A percentile compares a stretch with the other conserved stretches of the same genome.
These are phyloP conservation scores for Ustilago curta DNA, from an alignment of 1,284 basidiomycete genomes.

Conservation along the genomic window DNA sequence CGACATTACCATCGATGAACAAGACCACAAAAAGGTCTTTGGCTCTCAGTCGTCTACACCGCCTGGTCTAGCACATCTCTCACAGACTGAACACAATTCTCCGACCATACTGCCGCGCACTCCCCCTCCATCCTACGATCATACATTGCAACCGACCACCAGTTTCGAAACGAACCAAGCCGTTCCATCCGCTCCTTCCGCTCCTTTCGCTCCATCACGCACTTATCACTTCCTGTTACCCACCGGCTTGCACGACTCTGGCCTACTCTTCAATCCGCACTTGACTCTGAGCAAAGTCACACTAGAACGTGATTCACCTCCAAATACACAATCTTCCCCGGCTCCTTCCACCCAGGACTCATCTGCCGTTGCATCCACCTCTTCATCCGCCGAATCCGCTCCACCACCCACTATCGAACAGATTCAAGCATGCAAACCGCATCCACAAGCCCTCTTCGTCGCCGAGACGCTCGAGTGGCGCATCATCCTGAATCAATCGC, in stretches of 20 bases:
- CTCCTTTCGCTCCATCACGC: too few species aligned
- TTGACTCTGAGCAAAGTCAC: slow-evolving; percentile 20
- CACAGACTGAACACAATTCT: neutral
- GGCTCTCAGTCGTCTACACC: slow-evolving; percentile 18
- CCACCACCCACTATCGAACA: slow-evolving; percentile 13
- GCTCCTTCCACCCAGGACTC: neutral
- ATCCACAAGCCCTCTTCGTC: slow-evolving; percentile 47
- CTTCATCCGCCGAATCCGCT: neutral
- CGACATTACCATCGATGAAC: slow-evolving; percentile 48
- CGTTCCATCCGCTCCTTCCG: too few species aligned
- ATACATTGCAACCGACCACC: neutral
- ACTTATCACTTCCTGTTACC: slow-evolving; percentile 29
- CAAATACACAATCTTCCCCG: slow-evolving; percentile 1
- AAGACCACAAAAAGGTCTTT: slow-evolving; percentile 41
- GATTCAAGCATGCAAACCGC: slow-evolving; percentile 40
- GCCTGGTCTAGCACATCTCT: slow-evolving; percentile 6
- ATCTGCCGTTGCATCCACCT: neutral
- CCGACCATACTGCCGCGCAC: slow-evolving; percentile 9
- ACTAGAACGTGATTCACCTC: slow-evolving; percentile 5
- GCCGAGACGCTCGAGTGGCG: slow-evolving; percentile 56
- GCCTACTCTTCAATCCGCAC: slow-evolving; percentile 44
- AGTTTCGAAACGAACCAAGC: neutral
- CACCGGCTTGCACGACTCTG: slow-evolving; percentile 38
- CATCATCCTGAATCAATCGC: slow-evolving; percentile 30
- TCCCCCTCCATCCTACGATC: slow-evolving; percentile 23